Conservation (phyloP, 345 rosid genomes). For the Salix dunnii region DNA sequence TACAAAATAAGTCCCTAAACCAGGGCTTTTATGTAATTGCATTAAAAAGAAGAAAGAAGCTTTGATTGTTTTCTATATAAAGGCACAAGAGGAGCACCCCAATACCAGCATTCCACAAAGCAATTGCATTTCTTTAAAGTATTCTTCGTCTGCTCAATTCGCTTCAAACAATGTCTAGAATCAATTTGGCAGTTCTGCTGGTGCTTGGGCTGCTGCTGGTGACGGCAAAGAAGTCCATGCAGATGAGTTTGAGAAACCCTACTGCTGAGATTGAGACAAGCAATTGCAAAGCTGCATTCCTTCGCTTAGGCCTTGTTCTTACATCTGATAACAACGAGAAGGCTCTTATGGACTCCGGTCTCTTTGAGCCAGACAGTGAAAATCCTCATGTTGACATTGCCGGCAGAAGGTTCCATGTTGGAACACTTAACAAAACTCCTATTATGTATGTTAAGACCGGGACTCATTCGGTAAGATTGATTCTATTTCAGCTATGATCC, state of each 20-base stretch:
- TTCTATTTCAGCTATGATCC: neutral
- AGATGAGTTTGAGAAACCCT: neutral
- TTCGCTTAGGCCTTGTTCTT: neutral
- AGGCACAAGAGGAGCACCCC: too few species aligned
- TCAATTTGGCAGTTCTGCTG: neutral
- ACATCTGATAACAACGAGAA: neutral
- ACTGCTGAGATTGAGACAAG: too few species aligned
- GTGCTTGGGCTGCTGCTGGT: neutral
- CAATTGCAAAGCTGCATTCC: neutral
- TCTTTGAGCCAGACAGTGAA: neutral
- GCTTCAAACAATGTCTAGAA: too few species aligned
- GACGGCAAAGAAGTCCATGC: neutral
- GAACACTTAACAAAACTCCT: neutral
- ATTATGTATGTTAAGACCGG: neutral
- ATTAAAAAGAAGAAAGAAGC: too few species aligned
- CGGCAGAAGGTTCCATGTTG: conserved; percentile 5
- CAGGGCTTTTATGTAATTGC: too few species aligned
- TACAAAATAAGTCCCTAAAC: too few species aligned
- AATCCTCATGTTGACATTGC: neutral
- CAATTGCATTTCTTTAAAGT: too few species aligned
- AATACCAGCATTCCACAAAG: too few species aligned
- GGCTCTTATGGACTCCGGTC: neutral
- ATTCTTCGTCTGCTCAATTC: too few species aligned
- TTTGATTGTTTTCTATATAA: too few species aligned
- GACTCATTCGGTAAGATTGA: neutral